Evolutionary conservation across 106 monocot genomes (phyloP).

Genomic region (Allium cepa): DNA sequence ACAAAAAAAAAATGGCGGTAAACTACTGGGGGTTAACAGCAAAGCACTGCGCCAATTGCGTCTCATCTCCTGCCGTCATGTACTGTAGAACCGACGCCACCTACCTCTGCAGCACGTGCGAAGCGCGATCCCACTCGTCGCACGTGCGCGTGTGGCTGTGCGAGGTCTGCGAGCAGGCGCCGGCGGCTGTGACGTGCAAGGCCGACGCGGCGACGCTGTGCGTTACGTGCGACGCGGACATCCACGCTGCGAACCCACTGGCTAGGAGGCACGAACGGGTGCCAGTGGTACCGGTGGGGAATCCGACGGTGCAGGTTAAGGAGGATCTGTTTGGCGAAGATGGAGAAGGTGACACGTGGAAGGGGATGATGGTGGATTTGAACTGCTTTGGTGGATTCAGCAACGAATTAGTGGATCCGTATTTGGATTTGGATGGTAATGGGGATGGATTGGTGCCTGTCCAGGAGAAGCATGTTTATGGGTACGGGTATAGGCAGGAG

Average conservation of each 20-base stretch:
- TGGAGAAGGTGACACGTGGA: constrained; percentile 25
- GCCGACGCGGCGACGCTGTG: constrained; percentile 73
- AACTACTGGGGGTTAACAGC: constrained; percentile 19
- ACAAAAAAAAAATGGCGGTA: background rate
- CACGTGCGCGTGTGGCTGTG: constrained; percentile 74
- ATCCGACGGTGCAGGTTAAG: background rate
- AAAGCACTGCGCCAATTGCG: constrained; percentile 55
- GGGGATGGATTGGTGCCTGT: constrained; percentile 16
- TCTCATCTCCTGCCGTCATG: constrained; percentile 27
- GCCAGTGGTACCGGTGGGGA: constrained; percentile 16
- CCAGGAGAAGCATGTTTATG: constrained; percentile 4
- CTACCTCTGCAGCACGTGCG: constrained; percentile 59
- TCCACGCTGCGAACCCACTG: constrained; percentile 63
- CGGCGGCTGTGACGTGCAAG: constrained; percentile 59
- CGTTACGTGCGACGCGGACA: constrained; percentile 53
- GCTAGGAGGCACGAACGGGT: constrained; percentile 55
- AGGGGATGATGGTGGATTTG: constrained; percentile 19
- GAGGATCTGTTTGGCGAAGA: too few relatives aligned
- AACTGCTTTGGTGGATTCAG: constrained; percentile 13
- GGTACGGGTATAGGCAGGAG: background rate
- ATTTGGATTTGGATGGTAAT: constrained; percentile 13
- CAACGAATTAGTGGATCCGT: constrained; percentile 5
- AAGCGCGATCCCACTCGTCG: constrained; percentile 42
- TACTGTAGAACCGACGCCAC: constrained; percentile 48
- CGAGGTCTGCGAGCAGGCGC: constrained; percentile 62